A percentile compares a stretch with the other conserved stretches of the same genome.
phyloP scores from a whole-genome alignment of 228 moss, liverwort and hornwort species.

The Sphagnum fallax region DNA sequence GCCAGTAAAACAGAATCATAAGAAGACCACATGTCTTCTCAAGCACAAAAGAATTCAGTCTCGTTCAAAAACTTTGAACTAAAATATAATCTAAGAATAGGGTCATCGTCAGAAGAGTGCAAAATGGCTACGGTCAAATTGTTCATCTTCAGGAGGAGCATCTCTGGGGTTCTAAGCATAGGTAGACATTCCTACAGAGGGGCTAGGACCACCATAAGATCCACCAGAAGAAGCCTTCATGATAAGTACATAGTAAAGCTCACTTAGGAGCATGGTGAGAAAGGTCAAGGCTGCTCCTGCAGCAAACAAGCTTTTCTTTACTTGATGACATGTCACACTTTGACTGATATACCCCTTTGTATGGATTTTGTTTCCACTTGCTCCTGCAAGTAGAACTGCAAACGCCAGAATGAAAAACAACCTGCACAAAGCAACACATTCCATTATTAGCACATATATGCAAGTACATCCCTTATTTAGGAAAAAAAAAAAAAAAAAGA shows the following conservation, averaged over 20 bases:
- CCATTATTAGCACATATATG: too few relatives aligned
- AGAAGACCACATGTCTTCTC: too few relatives aligned
- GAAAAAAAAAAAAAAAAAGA: too few relatives aligned
- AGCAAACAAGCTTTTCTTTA: conserved; percentile 37
- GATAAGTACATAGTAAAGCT: conserved; percentile 46
- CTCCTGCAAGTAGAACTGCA: conserved; percentile 34
- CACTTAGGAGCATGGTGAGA: conserved; percentile 25
- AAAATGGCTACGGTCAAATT: too few relatives aligned
- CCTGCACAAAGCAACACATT: conserved; percentile 9
- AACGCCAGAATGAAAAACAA: conserved; percentile 33
- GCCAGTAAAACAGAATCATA: too few relatives aligned
- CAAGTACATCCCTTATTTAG: too few relatives aligned
- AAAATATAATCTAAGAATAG: too few relatives aligned
- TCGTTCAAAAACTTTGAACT: too few relatives aligned
- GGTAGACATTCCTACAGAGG: conserved; percentile 20
- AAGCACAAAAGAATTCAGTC: too few relatives aligned
- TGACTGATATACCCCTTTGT: conserved; percentile 23
- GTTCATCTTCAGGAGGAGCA: too few relatives aligned
- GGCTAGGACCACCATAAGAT: conserved; percentile 16
- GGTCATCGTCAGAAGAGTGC: too few relatives aligned
- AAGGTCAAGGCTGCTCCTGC: conserved; percentile 41
- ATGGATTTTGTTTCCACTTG: conserved; percentile 41
- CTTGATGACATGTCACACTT: conserved; percentile 29
- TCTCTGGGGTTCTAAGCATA: conserved; percentile 9
- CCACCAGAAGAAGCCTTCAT: conserved; percentile 31